Evolutionary conservation across 352 stramenopile genomes (phyloP).

Genomic region (Blastocystis sp.): DNA sequence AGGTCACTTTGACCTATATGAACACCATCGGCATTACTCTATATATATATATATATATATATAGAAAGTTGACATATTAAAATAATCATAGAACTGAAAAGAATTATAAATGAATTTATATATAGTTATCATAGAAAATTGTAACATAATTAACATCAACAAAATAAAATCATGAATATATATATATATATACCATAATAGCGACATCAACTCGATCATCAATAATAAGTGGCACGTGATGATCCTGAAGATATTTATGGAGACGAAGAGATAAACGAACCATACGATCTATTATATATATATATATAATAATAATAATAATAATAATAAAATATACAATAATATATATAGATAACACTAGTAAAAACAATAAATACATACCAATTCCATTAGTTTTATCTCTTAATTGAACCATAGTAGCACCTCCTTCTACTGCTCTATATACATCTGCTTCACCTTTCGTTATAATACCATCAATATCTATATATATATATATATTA

Average conservation of each 20-base stretch:
- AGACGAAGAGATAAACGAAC: conserved; percentile 14
- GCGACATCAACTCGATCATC: conserved; percentile 36
- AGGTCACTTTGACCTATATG: conserved; percentile 30
- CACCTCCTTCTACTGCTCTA: conserved; percentile 8
- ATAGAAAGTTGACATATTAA: too few species aligned
- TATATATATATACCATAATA: conserved; percentile 16
- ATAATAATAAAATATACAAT: too few species aligned
- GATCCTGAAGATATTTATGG: background rate
- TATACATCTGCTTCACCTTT: conserved; percentile 4
- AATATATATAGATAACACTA: too few species aligned
- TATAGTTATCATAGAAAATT: too few species aligned
- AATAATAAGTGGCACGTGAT: conserved; percentile 31
- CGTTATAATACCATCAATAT: too few species aligned
- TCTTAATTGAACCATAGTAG: conserved; percentile 30
- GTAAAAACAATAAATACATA: too few species aligned
- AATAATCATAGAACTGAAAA: too few species aligned
- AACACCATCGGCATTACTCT: conserved; percentile 27
- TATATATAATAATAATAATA: background rate
- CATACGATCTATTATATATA: conserved; percentile 15
- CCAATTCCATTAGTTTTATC: conserved; percentile 35
- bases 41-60: background rate
- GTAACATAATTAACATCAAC: too few species aligned
- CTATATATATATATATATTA: too few species aligned
- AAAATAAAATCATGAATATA: too few species aligned
- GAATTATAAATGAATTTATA: too few species aligned